Base-by-base conservation (phyloP, 208 protist species). In the Trypanosoma cruzi region DNA sequence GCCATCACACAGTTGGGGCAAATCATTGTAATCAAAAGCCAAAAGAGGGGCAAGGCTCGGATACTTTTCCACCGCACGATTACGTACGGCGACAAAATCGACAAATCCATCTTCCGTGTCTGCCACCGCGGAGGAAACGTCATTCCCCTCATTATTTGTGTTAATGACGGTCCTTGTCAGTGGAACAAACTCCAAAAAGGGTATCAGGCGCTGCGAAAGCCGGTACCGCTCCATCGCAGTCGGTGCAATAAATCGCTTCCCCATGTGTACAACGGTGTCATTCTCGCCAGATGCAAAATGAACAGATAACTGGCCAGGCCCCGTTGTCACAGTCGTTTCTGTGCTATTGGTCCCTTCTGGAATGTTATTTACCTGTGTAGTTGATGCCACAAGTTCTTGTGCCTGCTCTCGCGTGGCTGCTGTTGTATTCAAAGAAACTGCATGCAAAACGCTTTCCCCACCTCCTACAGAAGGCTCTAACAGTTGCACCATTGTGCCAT, bases 251-350 rank as follows among this genome's bases (percentile, higher is more conserved):
- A 77, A 66, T 11, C 71, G 63, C 46, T 62, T 63, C 34, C 64
- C 71, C 59, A 67, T 65, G 36, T 75, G 70, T 20, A 75, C 24
- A 57, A 75, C 54, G 0, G 63, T 75, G 56, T 69, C 53, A n/a
- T 37, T 46, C 42, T 69, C 63, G 44, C 11, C 37, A 44, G 31
- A 2, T 50, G 46, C 16, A 49, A 63, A 61, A 49, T 0, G 18
- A 48, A 16, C 0, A 68, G 20, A 2, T 16, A 32, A 37, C 29
- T 44, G 36, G 13, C 24, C 32, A 22, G 32, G 28, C 60, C 2
- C 3, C 32, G 22, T 37, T 24, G 32, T 55, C 16, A 26, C 31
- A 24, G 4, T 24, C 16, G 22, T 18, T 18, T 26, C 48, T 52
- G 36, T 31, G 20, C 4, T 26, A 2, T 3, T 62, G 28, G 5